Conservation (phyloP, 1,284 basidiomycete genomes). For the Fomes fomentarius region DNA sequence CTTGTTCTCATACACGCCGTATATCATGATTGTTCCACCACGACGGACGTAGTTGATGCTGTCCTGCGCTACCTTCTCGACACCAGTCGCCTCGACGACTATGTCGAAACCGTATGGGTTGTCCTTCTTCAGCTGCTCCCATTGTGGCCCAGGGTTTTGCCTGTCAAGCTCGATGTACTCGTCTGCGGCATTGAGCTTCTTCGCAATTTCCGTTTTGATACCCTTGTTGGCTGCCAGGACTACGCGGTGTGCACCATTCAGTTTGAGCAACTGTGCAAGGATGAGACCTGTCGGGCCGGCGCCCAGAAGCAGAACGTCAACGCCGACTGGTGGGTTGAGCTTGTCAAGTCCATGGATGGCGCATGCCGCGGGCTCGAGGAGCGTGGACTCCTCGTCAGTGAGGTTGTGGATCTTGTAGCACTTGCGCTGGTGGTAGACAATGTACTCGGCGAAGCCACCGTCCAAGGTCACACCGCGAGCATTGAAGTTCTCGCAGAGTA, state of each 20-base stretch:
- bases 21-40: slow-evolving; percentile 53
- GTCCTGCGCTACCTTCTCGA: slow-evolving; percentile 58
- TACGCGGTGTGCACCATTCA: slow-evolving; percentile 54
- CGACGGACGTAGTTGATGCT: slow-evolving; percentile 63
- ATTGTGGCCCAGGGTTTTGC: slow-evolving; percentile 51
- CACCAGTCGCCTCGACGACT: slow-evolving; percentile 65
- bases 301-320: slow-evolving; percentile 56
- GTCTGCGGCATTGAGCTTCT: slow-evolving; percentile 53
- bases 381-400: slow-evolving; percentile 60
- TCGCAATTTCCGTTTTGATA: slow-evolving; percentile 62
- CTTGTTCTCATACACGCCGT: slow-evolving; percentile 62
- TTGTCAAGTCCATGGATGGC: slow-evolving; percentile 68
- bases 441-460: slow-evolving; percentile 64
- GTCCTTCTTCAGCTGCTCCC: slow-evolving; percentile 59
- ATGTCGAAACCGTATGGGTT: slow-evolving; percentile 67
- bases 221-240: slow-evolving; percentile 58
- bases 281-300: slow-evolving; percentile 60
- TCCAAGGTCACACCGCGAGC: slow-evolving; percentile 55
- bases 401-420: slow-evolving; percentile 63
- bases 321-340: slow-evolving; percentile 55
- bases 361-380: slow-evolving; percentile 65
- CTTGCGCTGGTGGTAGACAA: slow-evolving; percentile 41
- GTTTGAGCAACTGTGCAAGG: slow-evolving; percentile 62
- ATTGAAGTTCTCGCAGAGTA: slow-evolving; percentile 61
- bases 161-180: slow-evolving; percentile 63